Conservation (phyloP, 495 filamentous ascomycete species). For the Talaromyces stipitatus region DNA sequence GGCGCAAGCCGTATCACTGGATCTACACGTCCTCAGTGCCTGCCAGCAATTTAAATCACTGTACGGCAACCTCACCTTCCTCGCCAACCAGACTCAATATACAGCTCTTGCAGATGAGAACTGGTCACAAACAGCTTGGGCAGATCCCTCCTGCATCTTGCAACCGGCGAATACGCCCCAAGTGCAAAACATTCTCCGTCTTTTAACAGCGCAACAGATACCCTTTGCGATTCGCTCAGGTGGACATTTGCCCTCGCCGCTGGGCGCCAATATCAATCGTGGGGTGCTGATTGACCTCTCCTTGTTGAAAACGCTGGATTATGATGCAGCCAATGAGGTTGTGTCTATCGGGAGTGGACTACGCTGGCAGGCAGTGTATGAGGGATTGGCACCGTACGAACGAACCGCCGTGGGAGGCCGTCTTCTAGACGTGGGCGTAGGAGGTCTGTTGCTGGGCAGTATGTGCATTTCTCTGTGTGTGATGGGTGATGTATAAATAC, state of each 20-base stretch:
- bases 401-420: conserved; percentile 43
- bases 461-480: conserved; percentile 4
- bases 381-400: conserved; percentile 29
- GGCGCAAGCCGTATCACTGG: background rate
- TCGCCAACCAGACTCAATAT: background rate
- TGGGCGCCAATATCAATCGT: background rate
- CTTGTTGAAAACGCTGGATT: background rate
- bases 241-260: conserved; percentile 5
- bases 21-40: background rate
- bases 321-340: conserved; percentile 4
- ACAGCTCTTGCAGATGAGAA: background rate
- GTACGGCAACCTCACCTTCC: background rate
- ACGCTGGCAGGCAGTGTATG: conserved; percentile 41
- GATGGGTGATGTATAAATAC: background rate
- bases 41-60: background rate
- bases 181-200: no score
- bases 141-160: no score
- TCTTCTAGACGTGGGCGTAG: conserved; percentile 40
- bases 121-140: background rate
- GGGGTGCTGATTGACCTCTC: conserved; percentile 1
- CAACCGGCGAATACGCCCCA: no score
- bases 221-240: conserved; percentile 9
- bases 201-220: no score
- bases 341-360: conserved; percentile 40
- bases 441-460: conserved; percentile 37